Evolutionary conservation across 1,139 yeast species (phyloP).

Genomic region (Kodamaea ohmeri): DNA sequence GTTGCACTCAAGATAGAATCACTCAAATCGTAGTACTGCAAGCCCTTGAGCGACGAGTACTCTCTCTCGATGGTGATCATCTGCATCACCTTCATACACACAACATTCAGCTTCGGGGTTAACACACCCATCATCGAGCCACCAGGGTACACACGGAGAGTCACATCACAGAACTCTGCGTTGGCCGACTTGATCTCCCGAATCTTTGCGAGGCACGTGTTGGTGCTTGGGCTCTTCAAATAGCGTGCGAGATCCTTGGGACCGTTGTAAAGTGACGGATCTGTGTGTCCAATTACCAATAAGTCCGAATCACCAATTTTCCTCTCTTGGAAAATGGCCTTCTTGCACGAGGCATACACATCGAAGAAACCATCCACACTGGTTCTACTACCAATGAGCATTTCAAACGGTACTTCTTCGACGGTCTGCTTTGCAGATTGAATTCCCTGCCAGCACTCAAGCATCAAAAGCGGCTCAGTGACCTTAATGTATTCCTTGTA

Average conservation of each 20-base stretch:
- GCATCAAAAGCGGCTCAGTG: slow-evolving; percentile 75
- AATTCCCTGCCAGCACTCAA: slow-evolving; percentile 94
- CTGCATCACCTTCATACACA: slow-evolving; percentile 73
- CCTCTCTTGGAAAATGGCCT: slow-evolving; percentile 47
- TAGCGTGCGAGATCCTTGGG: slow-evolving; percentile 20
- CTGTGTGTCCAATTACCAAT: slow-evolving; percentile 57
- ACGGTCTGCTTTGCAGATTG: slow-evolving; percentile 67
- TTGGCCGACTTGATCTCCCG: slow-evolving; percentile 65
- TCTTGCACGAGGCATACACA: slow-evolving; percentile 73
- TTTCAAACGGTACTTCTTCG: slow-evolving; percentile 61
- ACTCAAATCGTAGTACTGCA: slow-evolving; percentile 74
- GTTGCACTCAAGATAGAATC: slow-evolving; percentile 62
- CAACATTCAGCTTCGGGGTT: slow-evolving; percentile 60
- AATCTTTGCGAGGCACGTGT: slow-evolving; percentile 74
- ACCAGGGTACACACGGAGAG: slow-evolving; percentile 60
- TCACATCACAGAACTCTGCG: slow-evolving; percentile 67
- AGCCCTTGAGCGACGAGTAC: slow-evolving; percentile 75
- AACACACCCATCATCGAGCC: slow-evolving; percentile 53
- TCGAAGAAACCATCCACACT: slow-evolving; percentile 87
- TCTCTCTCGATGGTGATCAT: slow-evolving; percentile 95
- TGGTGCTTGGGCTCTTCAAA: slow-evolving; percentile 28
- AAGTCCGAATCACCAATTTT: slow-evolving; percentile 75
- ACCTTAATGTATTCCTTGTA: slow-evolving; percentile 62
- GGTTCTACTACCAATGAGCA: slow-evolving; percentile 74
- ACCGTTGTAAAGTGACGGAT: slow-evolving; percentile 8